A percentile compares a stretch with the other conserved stretches of the same genome.
phyloP scores from a whole-genome alignment of 768 basidiomycete species.

The Russula vinacea region DNA sequence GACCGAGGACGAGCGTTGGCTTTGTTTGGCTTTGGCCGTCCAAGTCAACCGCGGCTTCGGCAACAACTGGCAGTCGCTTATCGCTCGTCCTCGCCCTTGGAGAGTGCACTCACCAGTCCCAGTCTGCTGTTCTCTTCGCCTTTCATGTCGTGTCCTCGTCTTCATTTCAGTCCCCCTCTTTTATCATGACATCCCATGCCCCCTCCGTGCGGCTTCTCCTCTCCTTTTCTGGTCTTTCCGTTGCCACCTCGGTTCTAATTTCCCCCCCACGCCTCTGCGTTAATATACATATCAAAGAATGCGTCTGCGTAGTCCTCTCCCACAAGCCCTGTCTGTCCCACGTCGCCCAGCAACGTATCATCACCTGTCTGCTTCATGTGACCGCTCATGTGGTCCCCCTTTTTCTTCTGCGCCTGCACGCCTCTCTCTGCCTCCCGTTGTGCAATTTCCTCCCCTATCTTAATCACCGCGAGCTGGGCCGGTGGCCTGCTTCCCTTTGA shows the following conservation, averaged over 20 bases:
- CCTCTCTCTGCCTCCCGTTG: constrained; percentile 2
- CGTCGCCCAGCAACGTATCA: background rate
- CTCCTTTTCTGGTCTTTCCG: background rate
- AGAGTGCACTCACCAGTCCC: constrained; percentile 13
- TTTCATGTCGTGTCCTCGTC: background rate
- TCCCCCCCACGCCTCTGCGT: constrained; percentile 37
- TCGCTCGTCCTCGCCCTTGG: background rate
- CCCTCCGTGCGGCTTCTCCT: constrained; percentile 11
- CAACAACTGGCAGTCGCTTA: constrained; percentile 40
- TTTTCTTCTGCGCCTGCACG: constrained; percentile 4
- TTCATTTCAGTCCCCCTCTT: background rate
- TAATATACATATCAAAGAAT: constrained; percentile 46
- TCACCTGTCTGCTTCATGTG: constrained; percentile 7
- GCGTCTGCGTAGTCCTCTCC: constrained; percentile 31
- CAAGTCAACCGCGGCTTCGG: constrained; percentile 51
- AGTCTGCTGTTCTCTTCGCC: constrained; percentile 5
- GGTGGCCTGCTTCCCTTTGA: constrained; percentile 10
- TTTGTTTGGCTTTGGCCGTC: constrained; percentile 37
- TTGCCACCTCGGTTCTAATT: constrained; percentile 18
- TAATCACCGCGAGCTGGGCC: constrained; percentile 18
- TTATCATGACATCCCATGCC: constrained; percentile 20
- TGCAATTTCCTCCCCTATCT: constrained; percentile 17
- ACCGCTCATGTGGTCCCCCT: constrained; percentile 6
- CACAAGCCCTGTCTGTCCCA: constrained; percentile 10
- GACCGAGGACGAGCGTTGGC: constrained; percentile 33